Evolutionary conservation across 2,329 filamentous ascomycete species (phyloP).

Genomic region (Polytolypa hystricis): DNA sequence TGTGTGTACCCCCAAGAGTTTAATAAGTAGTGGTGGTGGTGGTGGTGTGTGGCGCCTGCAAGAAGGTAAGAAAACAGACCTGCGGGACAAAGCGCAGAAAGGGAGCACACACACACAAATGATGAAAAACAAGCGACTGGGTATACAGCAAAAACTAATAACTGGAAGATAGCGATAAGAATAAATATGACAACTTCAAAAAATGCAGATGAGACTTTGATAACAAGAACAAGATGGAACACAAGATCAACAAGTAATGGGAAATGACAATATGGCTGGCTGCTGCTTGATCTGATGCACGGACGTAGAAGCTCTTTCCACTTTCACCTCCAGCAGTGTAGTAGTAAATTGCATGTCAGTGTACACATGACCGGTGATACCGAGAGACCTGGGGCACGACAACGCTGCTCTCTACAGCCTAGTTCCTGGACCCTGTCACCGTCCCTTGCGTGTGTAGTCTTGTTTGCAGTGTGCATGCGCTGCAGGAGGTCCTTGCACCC

Average conservation of each 20-base stretch:
- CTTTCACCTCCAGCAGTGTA: slow-evolving; percentile 4
- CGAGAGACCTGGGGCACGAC: slow-evolving; percentile 2
- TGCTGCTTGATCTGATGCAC: too few species aligned
- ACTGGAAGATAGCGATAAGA: too few species aligned
- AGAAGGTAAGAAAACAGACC: slow-evolving; percentile 4
- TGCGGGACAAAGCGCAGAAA: slow-evolving; percentile 5
- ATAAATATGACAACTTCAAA: too few species aligned
- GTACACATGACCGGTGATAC: slow-evolving; percentile 23
- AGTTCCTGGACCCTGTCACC: slow-evolving; percentile 6
- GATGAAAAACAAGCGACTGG: slow-evolving; percentile 5
- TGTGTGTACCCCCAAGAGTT: slow-evolving; percentile 2
- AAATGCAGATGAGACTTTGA: slow-evolving; percentile 6
- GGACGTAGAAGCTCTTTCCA: too few species aligned
- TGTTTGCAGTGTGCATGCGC: slow-evolving; percentile 4
- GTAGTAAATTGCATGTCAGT: slow-evolving; percentile 18
- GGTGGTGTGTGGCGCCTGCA: slow-evolving; percentile 2
- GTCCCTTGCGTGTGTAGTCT: slow-evolving; percentile 2
- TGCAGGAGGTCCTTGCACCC: slow-evolving; percentile 1
- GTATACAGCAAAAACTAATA: slow-evolving; percentile 1
- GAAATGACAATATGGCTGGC: not conserved
- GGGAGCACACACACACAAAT: slow-evolving; percentile 1
- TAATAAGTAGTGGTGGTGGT: not conserved
- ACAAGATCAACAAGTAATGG: slow-evolving; percentile 6
- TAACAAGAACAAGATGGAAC: slow-evolving; percentile 7
- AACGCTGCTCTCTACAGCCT: slow-evolving; percentile 2